Evolutionary conservation across 192 early-diverging fungal genomes (phyloP), one percentile per base, ranked within the genome.

Genomic region (Chytriomyces confervae): DNA sequence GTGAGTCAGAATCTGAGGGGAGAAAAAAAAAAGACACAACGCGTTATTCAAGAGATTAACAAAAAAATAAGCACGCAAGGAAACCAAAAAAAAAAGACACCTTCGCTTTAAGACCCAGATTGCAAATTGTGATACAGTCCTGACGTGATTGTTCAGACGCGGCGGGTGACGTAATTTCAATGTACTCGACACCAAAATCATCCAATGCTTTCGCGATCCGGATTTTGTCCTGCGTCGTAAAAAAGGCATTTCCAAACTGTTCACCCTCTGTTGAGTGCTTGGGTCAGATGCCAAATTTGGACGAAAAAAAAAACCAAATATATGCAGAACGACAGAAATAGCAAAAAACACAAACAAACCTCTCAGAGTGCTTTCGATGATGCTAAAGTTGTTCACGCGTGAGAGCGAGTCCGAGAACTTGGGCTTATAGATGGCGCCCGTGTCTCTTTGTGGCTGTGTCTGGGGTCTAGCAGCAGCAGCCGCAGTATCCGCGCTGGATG

Each of bases 191-290:
- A 65, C 97, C 97, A 80, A 98, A 94, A 18, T 92, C 94, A 78
- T 98, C 97, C n/a, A 98, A 88, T 16, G 95, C 95, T 88, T 94
- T 95, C 77, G 97, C 97, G 70, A 98, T 97, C 79, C 94, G 93
- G 72, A 98, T 93, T 87, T 98, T 98, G 88, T 94, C 96, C 77
- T 92, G 95, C 8, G 94, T 95, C 79, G 94, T 93, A 76, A 98
- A 98, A 86, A 97, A 97, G 66, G 97, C 97, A 80, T 97, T 97
- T 79, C 95, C 96, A 86, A 98, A 98, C 85, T 98, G 97, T 85
- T 98, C 97, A 48, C 97, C 97, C 91, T 98, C 95, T 91, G 53
- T 57, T 2, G 20, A 45, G 10, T 36, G 62, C 7, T 60, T 51
- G 20, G 60, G 53, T 72, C 29, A 36, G 36, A 36, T 36, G 36